Base-by-base conservation (phyloP, 495 filamentous ascomycete genomes). In the Neurospora terricola region DNA sequence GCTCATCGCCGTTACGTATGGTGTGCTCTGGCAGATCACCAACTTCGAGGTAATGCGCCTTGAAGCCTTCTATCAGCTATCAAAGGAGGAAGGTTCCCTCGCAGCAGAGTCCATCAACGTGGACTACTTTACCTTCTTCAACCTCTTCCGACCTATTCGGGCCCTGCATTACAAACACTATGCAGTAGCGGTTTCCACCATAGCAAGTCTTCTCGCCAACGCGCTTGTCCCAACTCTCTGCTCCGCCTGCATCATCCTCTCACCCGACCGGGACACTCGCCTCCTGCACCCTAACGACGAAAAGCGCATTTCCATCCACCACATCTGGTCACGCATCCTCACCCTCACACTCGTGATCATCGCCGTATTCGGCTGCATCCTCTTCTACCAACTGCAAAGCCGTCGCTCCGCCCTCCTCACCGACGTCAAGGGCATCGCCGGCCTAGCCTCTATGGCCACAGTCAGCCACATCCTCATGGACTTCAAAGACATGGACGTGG, bases 11-110 rank as follows among this genome's bases (percentile, higher is more conserved):
- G 91, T 93, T 43, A 82, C 86, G 0, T 94, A 90, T 76, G 92
- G 92, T 78, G 88, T 94, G 16, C 72, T 93, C 21, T 93, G 91
- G 90, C 91, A 93, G 78, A 84, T 90, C 62, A 88, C 89, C 66
- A 91, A 93, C 81, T 91, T 91, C 70, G 91, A 93, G 73, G 88
- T 93, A 14, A 91, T 89, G 80, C 89, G 92, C 7, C 79, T 93
- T 9, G 92, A 94, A 77, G 87, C 91, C 1, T 93, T 89, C 74
- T 93, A 91, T 73, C 91, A 93, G 76, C 82, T 94, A 43, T 91
- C 90, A 9, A 89, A 88, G 73, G 83, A 85, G 48, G 84, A 82
- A 0, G 91, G 91, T 18, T 88, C 90, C 0, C 80, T 89, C 4
- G 91, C 91, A 2, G 87, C 86, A 5, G 87, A 92, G 75, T 90